Base-by-base conservation (phyloP, 306 rosid species). In the Quillaja saponaria region DNA sequence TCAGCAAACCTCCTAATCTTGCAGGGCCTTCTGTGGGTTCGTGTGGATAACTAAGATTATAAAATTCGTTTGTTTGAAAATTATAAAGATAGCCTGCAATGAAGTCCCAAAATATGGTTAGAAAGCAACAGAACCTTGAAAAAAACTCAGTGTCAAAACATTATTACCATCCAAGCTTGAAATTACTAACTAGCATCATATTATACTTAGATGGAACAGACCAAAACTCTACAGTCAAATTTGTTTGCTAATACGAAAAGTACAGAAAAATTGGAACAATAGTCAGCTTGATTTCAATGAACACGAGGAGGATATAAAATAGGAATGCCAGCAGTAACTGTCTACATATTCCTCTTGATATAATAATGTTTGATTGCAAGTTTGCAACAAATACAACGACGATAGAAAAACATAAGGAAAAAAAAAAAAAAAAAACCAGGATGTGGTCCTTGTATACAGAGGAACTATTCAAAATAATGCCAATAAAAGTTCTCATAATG, bases 1-100 rank as follows among this genome's bases (percentile, higher is more conserved):
- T 66, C 56, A 67, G 80, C 87, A 62, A 76, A 94, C 99, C 99
- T 89, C 99, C 99, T 82, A 89, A 94, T 78, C 78, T 80, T 46
- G 86, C 90, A 13, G 99, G 95, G 58, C 94, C 97, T 75, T 85
- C 89, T 0, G 91, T 85, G 2, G 81, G 82, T 76, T 78, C 86
- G 20, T 70, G 95, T 62, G 96, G 82, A 73, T 79, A 79, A 73
- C 97, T 94, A 66, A 94, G 96, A 81, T 94, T 94, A 76, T 87
- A 89, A 67, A 89, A 81, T 82, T 94, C 99, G 65, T 78, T 94
- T 28, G 99, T 69, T 69, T 94, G 99, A 77, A 62, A 82, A 69
- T 89, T 94, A 79, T 76, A 88, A 21, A 94, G 91, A 83, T 89
- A 89, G 74, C 99, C 99, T 94, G 95, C 65, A 66, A 67, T 6